Evolutionary conservation across 2,329 filamentous ascomycete species (phyloP).

Genomic region (Pyricularia pennisetigena): DNA sequence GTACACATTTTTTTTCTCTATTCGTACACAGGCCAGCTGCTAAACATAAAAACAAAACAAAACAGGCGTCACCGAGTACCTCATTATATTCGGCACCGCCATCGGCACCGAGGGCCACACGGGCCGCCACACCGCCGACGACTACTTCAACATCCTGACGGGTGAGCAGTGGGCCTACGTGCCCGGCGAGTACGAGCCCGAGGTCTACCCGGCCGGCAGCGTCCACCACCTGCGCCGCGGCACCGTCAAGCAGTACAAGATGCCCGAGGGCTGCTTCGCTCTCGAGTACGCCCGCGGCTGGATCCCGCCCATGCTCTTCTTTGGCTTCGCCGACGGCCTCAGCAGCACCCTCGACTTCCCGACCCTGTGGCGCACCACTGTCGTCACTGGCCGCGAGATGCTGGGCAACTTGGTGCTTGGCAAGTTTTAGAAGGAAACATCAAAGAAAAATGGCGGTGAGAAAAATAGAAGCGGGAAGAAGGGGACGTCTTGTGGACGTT

Average conservation of each 20-base stretch:
- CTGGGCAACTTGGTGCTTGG: slow-evolving; percentile 57
- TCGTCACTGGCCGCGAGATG: slow-evolving; percentile 69
- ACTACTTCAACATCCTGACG: slow-evolving; percentile 86
- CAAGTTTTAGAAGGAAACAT: slow-evolving; percentile 54
- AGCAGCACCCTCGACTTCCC: slow-evolving; percentile 73
- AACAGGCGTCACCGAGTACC: slow-evolving; percentile 70
- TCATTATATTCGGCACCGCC: slow-evolving; percentile 79
- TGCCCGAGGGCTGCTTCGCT: slow-evolving; percentile 68
- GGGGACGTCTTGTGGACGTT: background rate
- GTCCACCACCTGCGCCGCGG: slow-evolving; percentile 66
- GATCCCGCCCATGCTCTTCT: slow-evolving; percentile 89
- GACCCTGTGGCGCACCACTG: slow-evolving; percentile 73
- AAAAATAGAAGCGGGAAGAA: background rate
- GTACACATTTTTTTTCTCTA: no score
- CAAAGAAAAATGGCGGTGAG: background rate
- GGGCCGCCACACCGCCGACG: slow-evolving; percentile 82
- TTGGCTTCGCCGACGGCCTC: slow-evolving; percentile 76
- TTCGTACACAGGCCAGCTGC: no score
- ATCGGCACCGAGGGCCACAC: slow-evolving; percentile 82
- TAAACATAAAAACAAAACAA: no score
- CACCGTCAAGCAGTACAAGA: slow-evolving; percentile 72
- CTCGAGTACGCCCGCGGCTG: slow-evolving; percentile 79
- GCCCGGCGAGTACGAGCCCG: slow-evolving; percentile 55
- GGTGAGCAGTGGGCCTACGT: slow-evolving; percentile 71
- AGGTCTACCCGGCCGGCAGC: slow-evolving; percentile 59